Conservation (phyloP, 768 basidiomycete species). For the Pleurotus platypus region DNA sequence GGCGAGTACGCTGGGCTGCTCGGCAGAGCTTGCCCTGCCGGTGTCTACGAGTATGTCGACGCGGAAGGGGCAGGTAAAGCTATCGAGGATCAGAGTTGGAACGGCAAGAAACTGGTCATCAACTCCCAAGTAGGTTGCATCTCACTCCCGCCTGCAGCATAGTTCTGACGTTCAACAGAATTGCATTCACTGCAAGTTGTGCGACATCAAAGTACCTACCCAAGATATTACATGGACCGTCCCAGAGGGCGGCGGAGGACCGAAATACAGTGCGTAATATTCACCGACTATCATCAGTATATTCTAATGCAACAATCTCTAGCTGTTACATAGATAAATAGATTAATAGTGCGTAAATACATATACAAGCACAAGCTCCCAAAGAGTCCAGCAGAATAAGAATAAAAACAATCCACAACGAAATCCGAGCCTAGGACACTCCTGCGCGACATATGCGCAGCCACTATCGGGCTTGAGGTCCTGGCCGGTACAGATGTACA, state of each 20-base stretch:
- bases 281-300: conserved; percentile 26
- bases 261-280: conserved; percentile 81
- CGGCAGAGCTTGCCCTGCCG: conserved; percentile 90
- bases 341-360: background rate
- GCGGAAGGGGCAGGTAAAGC: conserved; percentile 17
- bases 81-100: conserved; percentile 37
- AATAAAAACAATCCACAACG: no score
- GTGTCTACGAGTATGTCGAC: conserved; percentile 94
- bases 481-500: background rate
- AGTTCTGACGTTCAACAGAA: conserved; percentile 47
- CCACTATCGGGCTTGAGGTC: no score
- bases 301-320: background rate
- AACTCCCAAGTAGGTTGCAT: conserved; percentile 79
- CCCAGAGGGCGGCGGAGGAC: conserved; percentile 95
- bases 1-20: conserved; percentile 83
- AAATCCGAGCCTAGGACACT: no score
- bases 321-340: conserved; percentile 8
- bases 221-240: conserved; percentile 98
- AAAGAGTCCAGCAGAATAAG: no score
- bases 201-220: conserved; percentile 93
- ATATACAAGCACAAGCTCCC: no score
- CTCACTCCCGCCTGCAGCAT: conserved; percentile 4
- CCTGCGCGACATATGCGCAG: no score
- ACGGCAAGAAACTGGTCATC: conserved; percentile 88
- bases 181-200: conserved; percentile 92